A percentile compares a stretch with the other conserved stretches of the same genome.
phyloP scores from a whole-genome alignment of 2,329 filamentous ascomycete genomes.

The Zymoseptoria passerinii region DNA sequence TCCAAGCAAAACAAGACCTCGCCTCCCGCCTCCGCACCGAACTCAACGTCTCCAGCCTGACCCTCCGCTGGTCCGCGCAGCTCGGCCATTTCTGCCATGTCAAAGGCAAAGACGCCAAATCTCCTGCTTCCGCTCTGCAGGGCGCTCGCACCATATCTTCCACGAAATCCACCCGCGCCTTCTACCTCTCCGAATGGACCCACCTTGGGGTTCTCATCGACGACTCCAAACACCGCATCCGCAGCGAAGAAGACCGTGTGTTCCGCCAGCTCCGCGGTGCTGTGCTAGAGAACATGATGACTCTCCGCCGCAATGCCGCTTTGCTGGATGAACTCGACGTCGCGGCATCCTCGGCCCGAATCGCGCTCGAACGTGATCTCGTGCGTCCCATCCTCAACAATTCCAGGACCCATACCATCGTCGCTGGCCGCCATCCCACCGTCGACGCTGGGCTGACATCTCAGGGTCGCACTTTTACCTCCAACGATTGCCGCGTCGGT shows the following conservation, averaged over 20 bases:
- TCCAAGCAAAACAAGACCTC: constrained; percentile 53
- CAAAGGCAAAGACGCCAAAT: constrained; percentile 64
- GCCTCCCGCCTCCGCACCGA: constrained; percentile 53
- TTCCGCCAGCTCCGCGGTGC: constrained; percentile 64
- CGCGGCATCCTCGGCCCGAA: constrained; percentile 69
- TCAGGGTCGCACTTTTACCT: constrained; percentile 71
- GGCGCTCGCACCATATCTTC: constrained; percentile 57
- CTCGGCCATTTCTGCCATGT: constrained; percentile 88
- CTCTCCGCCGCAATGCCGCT: constrained; percentile 78
- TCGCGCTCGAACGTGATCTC: constrained; percentile 67
- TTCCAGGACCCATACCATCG: constrained; percentile 59
- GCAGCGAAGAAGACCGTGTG: constrained; percentile 73
- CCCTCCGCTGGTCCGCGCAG: constrained; percentile 76
- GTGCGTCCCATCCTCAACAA: constrained; percentile 64
- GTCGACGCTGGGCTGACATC: constrained; percentile 75
- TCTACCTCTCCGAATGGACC: constrained; percentile 79
- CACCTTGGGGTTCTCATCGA: constrained; percentile 71
- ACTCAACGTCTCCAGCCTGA: constrained; percentile 52
- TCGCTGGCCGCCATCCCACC: constrained; percentile 83
- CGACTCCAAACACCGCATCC: constrained; percentile 66
- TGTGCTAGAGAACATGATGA: constrained; percentile 75
- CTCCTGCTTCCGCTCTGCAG: constrained; percentile 34
- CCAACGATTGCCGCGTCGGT: constrained; percentile 81
- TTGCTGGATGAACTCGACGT: constrained; percentile 92
- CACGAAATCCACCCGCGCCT: constrained; percentile 75